Conservation (phyloP, 2,329 filamentous ascomycete species). For the Sporothrix euskadiensis region DNA sequence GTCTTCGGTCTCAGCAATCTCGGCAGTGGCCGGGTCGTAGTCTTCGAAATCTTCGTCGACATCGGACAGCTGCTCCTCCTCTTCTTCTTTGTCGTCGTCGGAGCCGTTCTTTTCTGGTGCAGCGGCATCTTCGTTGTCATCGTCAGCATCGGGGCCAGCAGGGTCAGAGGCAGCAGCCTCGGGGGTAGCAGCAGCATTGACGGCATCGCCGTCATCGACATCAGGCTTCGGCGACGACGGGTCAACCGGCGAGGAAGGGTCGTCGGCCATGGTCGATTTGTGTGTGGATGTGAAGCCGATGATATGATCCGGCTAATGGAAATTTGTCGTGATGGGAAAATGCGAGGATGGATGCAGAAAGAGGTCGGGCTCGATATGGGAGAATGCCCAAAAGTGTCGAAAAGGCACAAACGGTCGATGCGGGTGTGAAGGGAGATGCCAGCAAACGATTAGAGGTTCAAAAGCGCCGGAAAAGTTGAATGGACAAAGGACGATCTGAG, state of each 20-base stretch:
- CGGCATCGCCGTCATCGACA: constrained; percentile 31
- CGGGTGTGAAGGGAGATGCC: not conserved
- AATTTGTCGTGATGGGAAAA: not conserved
- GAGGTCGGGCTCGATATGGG: not conserved
- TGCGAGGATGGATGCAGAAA: not conserved
- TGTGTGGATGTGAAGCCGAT: not conserved
- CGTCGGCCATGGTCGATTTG: constrained; percentile 16
- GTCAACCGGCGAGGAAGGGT: constrained; percentile 12
- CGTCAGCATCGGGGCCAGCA: constrained; percentile 29
- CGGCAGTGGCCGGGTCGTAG: constrained; percentile 65
- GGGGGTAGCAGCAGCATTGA: constrained; percentile 13
- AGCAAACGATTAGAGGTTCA: not conserved
- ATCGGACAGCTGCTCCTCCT: constrained; percentile 64
- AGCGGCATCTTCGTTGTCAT: constrained; percentile 38
- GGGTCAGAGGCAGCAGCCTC: constrained; percentile 9
- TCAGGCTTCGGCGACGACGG: not conserved
- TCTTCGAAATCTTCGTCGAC: constrained; percentile 70
- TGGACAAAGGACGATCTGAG: not conserved
- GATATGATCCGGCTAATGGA: not conserved
- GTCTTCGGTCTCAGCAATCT: constrained; percentile 64
- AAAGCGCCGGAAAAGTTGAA: constrained; percentile 5
- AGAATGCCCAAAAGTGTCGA: not conserved
- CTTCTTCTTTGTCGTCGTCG: constrained; percentile 39
- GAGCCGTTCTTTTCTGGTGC: constrained; percentile 40
- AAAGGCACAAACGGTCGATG: not conserved